A percentile compares a stretch with the other conserved stretches of the same genome.
Evolutionary conservation across 1,139 yeast genomes (phyloP).

Genomic region (Pichia inconspicua): DNA sequence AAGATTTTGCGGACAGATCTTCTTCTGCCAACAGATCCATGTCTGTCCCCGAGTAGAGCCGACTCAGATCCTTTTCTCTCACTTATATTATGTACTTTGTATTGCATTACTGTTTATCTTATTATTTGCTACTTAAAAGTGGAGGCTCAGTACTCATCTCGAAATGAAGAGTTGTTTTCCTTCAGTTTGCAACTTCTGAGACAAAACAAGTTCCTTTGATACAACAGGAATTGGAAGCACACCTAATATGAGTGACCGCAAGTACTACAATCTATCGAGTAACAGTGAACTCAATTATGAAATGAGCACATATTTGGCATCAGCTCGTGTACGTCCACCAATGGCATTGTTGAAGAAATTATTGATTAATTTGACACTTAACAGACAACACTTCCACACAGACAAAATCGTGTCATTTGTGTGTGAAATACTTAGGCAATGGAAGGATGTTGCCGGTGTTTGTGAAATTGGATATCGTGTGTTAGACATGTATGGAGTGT

Average conservation of each 20-base stretch:
- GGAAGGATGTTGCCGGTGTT: not conserved
- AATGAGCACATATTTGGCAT: constrained; percentile 11
- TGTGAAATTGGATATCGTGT: not conserved
- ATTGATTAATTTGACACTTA: constrained; percentile 58
- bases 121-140: not conserved
- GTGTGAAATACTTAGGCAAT: not conserved
- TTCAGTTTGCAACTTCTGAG: no score
- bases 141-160: not conserved
- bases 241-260: constrained; percentile 16
- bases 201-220: no score
- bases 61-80: not conserved
- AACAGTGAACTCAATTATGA: constrained; percentile 23
- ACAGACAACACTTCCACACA: not conserved
- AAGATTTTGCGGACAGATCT: constrained; percentile 19
- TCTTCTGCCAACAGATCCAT: constrained; percentile 4
- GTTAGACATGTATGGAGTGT: not conserved
- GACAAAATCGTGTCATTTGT: not conserved
- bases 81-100: not conserved
- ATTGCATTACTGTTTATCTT: not conserved
- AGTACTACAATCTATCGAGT: constrained; percentile 13
- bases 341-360: constrained; percentile 59
- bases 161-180: no score
- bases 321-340: constrained; percentile 10
- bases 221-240: no score
- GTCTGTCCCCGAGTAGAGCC: not conserved